These are phyloP conservation scores for Massariosphaeria phaeospora DNA, from an alignment of 495 filamentous ascomycete genomes.

Conservation along the genomic window DNA sequence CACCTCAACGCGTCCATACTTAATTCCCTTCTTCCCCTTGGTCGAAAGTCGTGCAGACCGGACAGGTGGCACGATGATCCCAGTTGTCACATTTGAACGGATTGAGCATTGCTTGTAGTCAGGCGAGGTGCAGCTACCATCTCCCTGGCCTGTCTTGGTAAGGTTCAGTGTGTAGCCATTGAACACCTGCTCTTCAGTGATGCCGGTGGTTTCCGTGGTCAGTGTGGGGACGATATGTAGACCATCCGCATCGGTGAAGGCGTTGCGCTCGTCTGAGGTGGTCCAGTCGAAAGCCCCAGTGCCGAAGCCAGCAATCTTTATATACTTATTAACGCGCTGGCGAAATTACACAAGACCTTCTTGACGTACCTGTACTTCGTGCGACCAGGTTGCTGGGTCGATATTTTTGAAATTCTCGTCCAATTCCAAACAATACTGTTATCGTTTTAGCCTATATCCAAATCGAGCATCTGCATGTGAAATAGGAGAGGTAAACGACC, in stretches of 20 bases:
- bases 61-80: constrained; percentile 39
- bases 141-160: constrained; percentile 30
- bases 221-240: constrained; percentile 46
- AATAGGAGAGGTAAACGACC: not conserved
- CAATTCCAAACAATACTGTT: constrained; percentile 37
- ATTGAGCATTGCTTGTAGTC: constrained; percentile 31
- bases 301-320: constrained; percentile 39
- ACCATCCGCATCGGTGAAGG: constrained; percentile 38
- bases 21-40: constrained; percentile 39
- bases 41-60: constrained; percentile 41
- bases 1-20: constrained; percentile 42
- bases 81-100: constrained; percentile 35
- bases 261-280: constrained; percentile 40
- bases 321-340: not conserved
- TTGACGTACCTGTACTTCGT: constrained; percentile 34
- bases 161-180: constrained; percentile 38
- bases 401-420: constrained; percentile 40
- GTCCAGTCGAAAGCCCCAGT: constrained; percentile 46
- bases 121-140: constrained; percentile 34
- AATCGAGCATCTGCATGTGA: constrained; percentile 22
- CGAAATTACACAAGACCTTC: not conserved
- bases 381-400: constrained; percentile 34
- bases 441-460: not conserved
- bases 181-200: constrained; percentile 34
- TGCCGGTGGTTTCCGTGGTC: constrained; percentile 38